A percentile compares a stretch with the other conserved stretches of the same genome.
These are phyloP conservation scores for Huntiella savannae DNA, from an alignment of 2,329 filamentous ascomycete genomes.

Conservation along the genomic window DNA sequence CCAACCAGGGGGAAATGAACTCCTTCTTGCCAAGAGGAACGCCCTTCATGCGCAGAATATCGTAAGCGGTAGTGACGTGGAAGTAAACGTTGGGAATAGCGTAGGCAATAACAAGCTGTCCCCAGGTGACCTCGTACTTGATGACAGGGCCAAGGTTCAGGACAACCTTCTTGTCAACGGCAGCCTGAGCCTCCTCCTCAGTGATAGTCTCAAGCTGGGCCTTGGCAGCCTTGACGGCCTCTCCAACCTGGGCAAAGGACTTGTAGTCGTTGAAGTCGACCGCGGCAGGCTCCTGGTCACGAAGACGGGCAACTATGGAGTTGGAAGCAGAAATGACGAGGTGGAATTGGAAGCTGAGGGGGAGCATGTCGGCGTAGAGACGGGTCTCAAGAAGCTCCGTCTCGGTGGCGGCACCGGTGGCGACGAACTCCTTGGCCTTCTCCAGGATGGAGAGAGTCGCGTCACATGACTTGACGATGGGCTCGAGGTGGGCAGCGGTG, in stretches of 20 bases:
- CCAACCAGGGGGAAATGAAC: constrained; percentile 17
- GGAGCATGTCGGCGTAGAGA: constrained; percentile 20
- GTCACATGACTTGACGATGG: background rate
- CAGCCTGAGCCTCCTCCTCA: constrained; percentile 15
- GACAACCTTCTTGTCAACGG: constrained; percentile 16
- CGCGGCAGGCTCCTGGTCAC: background rate
- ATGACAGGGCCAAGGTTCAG: constrained; percentile 16
- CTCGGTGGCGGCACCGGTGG: background rate
- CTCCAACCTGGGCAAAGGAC: background rate
- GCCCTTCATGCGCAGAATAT: constrained; percentile 34
- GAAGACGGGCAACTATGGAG: constrained; percentile 1
- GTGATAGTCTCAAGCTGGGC: constrained; percentile 2
- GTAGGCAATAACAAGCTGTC: constrained; percentile 18
- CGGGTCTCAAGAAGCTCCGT: constrained; percentile 11
- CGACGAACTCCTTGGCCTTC: constrained; percentile 3
- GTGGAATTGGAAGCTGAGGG: constrained; percentile 18
- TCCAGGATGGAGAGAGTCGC: constrained; percentile 2
- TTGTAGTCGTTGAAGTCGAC: background rate
- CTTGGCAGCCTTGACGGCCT: background rate
- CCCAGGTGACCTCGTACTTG: constrained; percentile 7
- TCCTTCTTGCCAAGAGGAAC: constrained; percentile 39
- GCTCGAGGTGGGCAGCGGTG: constrained; percentile 3
- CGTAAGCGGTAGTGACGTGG: constrained; percentile 36
- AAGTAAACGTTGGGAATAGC: constrained; percentile 42
- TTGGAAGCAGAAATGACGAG: background rate